Evolutionary conservation across 2,329 filamentous ascomycete species (phyloP), one percentile per base, ranked within the genome.

Genomic region (Pleomassaria siparia): DNA sequence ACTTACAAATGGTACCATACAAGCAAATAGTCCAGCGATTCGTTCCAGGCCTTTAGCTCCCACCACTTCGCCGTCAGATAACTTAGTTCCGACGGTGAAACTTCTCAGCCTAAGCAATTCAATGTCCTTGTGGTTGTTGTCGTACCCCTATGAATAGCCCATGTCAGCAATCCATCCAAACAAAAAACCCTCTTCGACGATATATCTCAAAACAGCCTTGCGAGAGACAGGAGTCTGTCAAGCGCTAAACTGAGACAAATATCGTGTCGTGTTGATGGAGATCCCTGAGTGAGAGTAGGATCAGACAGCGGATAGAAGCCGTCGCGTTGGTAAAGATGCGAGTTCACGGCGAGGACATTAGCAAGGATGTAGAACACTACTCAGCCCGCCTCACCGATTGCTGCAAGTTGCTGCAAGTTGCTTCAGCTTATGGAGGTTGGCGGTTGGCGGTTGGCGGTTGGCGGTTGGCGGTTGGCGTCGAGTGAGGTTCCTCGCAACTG

Each of bases 1-100:
- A 81, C 88, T 86, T 75, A 95, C 90, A 74, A 92, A 95, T 33
- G 85, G 85, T 53, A 84, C 83, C 80, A 96, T 81, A 43, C 82
- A 78, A 25, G 77, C 75, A 55, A 96, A 74, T 18, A 90, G 72
- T 30, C 80, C 77, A 43, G 78, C 76, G 43, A 96, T 78, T 61
- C 80, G 81, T 24, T 84, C 80, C 70, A 90, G 80, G 13, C 82
- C 83, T 60, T 83, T 75, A 39, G 80, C 73, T 37, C 78, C 76
- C 28, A 84, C 75, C 16, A 95, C 76, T 40, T 88, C 76, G 9
- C 77, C 71, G 59, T 85, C 89, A 11, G 78, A 67, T 28, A 96
- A 71, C 63, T 83, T 83, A 49, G 78, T 84, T 29, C 83, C 80
- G 18, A 95, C 72, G 0, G 87, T 91, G 67, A 87, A 96, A 68